Percentiles rank a stretch among this genome's conserved stretches.
phyloP scores from a whole-genome alignment of 1,284 basidiomycete species.

The Ustilago tritici region DNA sequence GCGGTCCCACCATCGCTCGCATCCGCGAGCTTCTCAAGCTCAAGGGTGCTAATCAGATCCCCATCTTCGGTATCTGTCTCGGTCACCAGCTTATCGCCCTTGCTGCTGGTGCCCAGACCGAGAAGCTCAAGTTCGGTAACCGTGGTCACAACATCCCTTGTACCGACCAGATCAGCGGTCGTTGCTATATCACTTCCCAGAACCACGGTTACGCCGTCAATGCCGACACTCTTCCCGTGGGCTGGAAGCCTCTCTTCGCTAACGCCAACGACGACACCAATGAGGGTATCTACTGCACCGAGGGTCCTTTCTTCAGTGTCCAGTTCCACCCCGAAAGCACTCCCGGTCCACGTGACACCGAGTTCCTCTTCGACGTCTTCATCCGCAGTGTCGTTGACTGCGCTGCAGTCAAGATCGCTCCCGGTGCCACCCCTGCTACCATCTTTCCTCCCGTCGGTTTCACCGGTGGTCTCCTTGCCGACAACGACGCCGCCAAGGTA shows the following conservation, averaged over 20 bases:
- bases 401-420: slow-evolving; percentile 74
- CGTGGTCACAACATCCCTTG: slow-evolving; percentile 99
- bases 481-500: slow-evolving; percentile 83
- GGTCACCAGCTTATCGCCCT: slow-evolving; percentile 97
- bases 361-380: slow-evolving; percentile 99
- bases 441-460: slow-evolving; percentile 77
- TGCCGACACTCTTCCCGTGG: slow-evolving; percentile 79
- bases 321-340: slow-evolving; percentile 99
- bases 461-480: slow-evolving; percentile 86
- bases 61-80: slow-evolving; percentile 98
- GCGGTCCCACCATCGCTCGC: slow-evolving; percentile 77
- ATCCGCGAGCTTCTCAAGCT: slow-evolving; percentile 77
- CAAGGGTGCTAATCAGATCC: slow-evolving; percentile 76
- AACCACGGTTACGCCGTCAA: slow-evolving; percentile 99
- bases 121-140: slow-evolving; percentile 99
- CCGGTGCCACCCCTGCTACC: slow-evolving; percentile 38
- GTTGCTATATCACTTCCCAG: slow-evolving; percentile 99
- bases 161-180: slow-evolving; percentile 89
- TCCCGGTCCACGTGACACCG: slow-evolving; percentile 97
- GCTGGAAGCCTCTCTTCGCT: slow-evolving; percentile 93
- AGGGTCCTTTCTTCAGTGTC: slow-evolving; percentile 93
- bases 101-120: slow-evolving; percentile 91
- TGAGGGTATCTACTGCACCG: slow-evolving; percentile 90
- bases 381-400: slow-evolving; percentile 86
- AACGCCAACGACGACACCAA: slow-evolving; percentile 98